Percentiles rank a stretch among this genome's conserved stretches.
Evolutionary conservation across 2,329 filamentous ascomycete genomes (phyloP).

Genomic region (Pseudohalonectria lignicola): DNA sequence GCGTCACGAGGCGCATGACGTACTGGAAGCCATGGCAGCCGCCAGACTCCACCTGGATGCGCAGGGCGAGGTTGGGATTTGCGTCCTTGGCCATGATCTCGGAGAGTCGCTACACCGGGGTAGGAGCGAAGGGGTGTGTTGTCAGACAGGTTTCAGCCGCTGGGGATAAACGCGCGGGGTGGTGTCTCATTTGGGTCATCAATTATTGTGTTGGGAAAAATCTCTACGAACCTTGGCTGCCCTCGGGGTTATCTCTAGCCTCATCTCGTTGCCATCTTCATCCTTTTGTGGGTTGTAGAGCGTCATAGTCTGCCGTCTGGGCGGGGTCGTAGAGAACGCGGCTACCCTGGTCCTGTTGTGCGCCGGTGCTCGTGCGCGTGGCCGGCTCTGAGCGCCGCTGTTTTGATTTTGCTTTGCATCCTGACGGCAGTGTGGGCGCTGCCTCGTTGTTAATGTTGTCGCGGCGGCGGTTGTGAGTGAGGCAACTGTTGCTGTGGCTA

Average conservation of each 20-base stretch:
- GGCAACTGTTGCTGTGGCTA: too few species aligned
- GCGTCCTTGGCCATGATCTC: slow-evolving; percentile 62
- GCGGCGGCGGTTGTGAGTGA: slow-evolving; percentile 4
- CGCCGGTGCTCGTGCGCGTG: too few species aligned
- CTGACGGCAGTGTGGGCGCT: too few species aligned
- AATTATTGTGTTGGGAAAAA: too few species aligned
- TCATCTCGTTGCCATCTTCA: slow-evolving; percentile 76
- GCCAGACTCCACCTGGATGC: slow-evolving; percentile 83
- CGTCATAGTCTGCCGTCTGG: slow-evolving; percentile 31
- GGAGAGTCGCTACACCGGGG: slow-evolving; percentile 57
- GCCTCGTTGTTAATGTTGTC: not conserved
- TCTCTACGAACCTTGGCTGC: slow-evolving; percentile 71
- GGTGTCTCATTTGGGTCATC: too few species aligned
- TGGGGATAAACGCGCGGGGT: too few species aligned
- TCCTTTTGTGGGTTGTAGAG: slow-evolving; percentile 65
- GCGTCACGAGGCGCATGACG: slow-evolving; percentile 71
- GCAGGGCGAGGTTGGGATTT: slow-evolving; percentile 76
- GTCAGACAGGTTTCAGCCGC: too few species aligned
- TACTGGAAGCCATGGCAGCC: slow-evolving; percentile 99
- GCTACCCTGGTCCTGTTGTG: too few species aligned
- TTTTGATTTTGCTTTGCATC: too few species aligned
- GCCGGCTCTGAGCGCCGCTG: too few species aligned
- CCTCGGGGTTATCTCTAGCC: slow-evolving; percentile 71
- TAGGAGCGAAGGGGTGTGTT: too few species aligned
- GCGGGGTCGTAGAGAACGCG: slow-evolving; percentile 27